Conservation (phyloP, 2,329 filamentous ascomycete species). For the Colletotrichum lentis region DNA sequence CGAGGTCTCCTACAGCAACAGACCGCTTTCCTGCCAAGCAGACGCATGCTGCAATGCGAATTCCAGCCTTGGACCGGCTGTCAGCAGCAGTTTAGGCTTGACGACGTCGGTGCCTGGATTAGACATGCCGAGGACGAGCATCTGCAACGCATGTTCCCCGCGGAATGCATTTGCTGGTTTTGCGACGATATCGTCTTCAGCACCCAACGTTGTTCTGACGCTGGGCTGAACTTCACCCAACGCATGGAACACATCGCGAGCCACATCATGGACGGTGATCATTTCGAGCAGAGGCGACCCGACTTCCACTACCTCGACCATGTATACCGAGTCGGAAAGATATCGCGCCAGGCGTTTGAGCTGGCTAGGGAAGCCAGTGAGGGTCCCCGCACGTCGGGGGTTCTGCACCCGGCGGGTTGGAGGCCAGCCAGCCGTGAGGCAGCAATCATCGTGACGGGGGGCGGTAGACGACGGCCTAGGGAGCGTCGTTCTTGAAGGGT, state of each 20-base stretch:
- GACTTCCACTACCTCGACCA: conserved; percentile 32
- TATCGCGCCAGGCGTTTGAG: conserved; percentile 12
- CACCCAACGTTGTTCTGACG: conserved; percentile 36
- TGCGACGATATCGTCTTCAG: conserved; percentile 53
- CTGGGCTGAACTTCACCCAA: conserved; percentile 44
- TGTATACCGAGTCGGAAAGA: conserved; percentile 5
- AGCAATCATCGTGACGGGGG: not conserved
- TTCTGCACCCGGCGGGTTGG: conserved; percentile 9
- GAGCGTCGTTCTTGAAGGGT: not conserved
- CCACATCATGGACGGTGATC: conserved; percentile 50
- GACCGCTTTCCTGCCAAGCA: conserved; percentile 19
- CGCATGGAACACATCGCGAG: conserved; percentile 61
- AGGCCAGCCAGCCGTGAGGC: conserved; percentile 1
- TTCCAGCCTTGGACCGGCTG: conserved; percentile 52
- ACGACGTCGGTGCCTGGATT: conserved; percentile 55
- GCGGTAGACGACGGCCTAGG: not conserved
- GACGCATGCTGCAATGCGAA: conserved; percentile 54
- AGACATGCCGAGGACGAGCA: conserved; percentile 54
- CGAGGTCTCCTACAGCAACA: not conserved
- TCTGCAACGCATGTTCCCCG: conserved; percentile 47
- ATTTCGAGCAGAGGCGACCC: conserved; percentile 26
- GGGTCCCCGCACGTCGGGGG: not conserved
- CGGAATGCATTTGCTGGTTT: conserved; percentile 57
- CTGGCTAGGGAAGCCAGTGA: conserved; percentile 17
- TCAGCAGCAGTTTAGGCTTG: conserved; percentile 46